Evolutionary conservation across 306 rosid species (phyloP).

Genomic region (Ormosia semicastrata): DNA sequence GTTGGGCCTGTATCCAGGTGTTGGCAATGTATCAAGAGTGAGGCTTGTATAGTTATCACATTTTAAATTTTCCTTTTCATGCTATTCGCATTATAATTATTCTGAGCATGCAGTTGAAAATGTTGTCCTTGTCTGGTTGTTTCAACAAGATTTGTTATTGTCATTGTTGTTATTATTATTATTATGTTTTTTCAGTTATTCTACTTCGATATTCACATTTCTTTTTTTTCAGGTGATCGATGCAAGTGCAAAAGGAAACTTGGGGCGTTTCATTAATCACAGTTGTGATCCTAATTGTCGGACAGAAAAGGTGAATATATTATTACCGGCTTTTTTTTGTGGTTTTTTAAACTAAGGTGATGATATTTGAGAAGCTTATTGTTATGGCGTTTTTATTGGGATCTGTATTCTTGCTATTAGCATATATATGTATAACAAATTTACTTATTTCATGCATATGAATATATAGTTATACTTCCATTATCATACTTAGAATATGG

Average conservation of each 20-base stretch:
- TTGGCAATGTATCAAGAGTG: not conserved
- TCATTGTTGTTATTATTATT: not conserved
- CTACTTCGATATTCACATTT: conserved; percentile 15
- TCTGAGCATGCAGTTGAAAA: conserved; percentile 1
- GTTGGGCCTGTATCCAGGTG: not conserved
- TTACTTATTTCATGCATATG: not conserved
- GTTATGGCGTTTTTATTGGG: not conserved
- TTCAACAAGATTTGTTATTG: not conserved
- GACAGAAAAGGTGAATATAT: conserved; percentile 80
- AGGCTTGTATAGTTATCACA: not conserved
- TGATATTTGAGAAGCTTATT: not conserved
- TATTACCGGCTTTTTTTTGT: not conserved
- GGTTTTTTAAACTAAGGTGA: not conserved
- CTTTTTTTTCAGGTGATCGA: conserved; percentile 82
- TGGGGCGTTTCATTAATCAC: conserved; percentile 99
- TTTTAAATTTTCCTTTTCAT: not conserved
- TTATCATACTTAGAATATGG: not conserved
- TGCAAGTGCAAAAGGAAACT: conserved; percentile 97
- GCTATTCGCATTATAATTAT: not conserved
- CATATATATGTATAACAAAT: not conserved
- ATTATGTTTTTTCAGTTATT: not conserved
- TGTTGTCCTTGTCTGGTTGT: not conserved
- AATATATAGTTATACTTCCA: not conserved
- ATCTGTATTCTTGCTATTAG: conserved; percentile 8
- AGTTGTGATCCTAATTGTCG: conserved; percentile 98